Conservation (phyloP, 352 stramenopile species). For the Globisporangium cederbergense region DNA sequence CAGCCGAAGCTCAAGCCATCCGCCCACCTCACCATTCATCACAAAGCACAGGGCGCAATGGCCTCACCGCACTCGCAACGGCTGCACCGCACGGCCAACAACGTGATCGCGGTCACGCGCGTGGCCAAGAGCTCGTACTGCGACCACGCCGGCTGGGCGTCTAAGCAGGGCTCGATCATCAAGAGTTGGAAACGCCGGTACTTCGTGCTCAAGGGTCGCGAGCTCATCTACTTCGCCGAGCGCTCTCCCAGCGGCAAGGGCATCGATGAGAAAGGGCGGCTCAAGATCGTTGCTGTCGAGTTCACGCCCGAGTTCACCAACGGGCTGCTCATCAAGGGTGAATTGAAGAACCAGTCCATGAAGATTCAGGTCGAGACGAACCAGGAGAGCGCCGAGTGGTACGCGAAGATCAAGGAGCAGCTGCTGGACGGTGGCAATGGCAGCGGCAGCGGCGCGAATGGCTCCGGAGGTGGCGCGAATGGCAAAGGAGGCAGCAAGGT, state of each 20-base stretch:
- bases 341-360: slow-evolving; percentile 71
- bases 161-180: slow-evolving; percentile 80
- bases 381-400: slow-evolving; percentile 60
- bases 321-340: slow-evolving; percentile 50
- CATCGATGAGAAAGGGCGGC: slow-evolving; percentile 70
- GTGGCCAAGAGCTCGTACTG: slow-evolving; percentile 63
- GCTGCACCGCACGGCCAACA: slow-evolving; percentile 28
- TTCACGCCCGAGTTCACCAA: slow-evolving; percentile 69
- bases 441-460: slow-evolving; percentile 3
- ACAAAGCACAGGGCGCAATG: background rate
- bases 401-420: slow-evolving; percentile 41
- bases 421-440: slow-evolving; percentile 23
- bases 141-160: slow-evolving; percentile 72
- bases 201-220: slow-evolving; percentile 73
- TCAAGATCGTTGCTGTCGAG: slow-evolving; percentile 55
- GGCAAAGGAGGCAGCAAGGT: slow-evolving; percentile 12
- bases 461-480: slow-evolving; percentile 6
- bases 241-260: slow-evolving; percentile 67
- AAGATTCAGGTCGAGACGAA: slow-evolving; percentile 70
- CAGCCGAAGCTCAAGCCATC: background rate
- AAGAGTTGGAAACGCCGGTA: slow-evolving; percentile 84
- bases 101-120: slow-evolving; percentile 42
- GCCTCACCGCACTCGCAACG: background rate
- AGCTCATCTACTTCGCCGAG: slow-evolving; percentile 79
- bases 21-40: background rate